Base-by-base conservation (phyloP, 2,329 filamentous ascomycete species). In the Colletotrichum cuscutae region DNA sequence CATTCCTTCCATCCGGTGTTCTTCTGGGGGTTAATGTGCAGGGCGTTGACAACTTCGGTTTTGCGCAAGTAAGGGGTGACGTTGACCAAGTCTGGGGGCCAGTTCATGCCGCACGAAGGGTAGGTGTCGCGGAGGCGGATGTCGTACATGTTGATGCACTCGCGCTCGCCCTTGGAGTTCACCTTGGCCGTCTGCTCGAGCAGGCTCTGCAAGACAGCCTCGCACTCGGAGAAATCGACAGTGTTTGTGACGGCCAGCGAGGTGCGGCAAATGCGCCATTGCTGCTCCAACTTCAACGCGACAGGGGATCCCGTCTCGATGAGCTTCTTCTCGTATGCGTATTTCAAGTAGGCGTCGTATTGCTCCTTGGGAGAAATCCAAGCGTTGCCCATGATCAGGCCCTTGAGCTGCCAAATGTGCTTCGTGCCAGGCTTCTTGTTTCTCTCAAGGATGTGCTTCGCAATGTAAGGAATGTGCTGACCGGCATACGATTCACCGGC, bases 71-170 rank as follows among this genome's bases (percentile, higher is more conserved):
- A 99, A 0, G 95, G 94, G 6, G 91, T 94, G 26, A 99, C 89
- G 62, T 89, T 80, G 59, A 83, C 82, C 78, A 99, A 87, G 83
- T 99, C 97, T 75, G 95, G 93, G 37, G 97, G 97, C 97, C 97
- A 99, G 84, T 95, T 96, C 95, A 98, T 98, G 76, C 97, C 97
- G 81, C 97, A 99, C 75, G 92, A 93, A 5, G 94, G 93, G 81
- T 90, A 95, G 7, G 85, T 85, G 82, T 99, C 97, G 75, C 87
- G 91, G 59, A 98, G 88, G 59, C 96, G 94, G 65, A 98, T 89
- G 81, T 99, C 97, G 82, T 99, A 99, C 94, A 98, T 98, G 84
- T 99, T 99, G 81, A 92, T 82, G 82, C 97, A 99, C 54, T 89
- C 81, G 62, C 87, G 86, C 68, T 88, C 82, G 24, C 86, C 85